phyloP scores from a whole-genome alignment of 2,329 filamentous ascomycete species.

The Talaromyces albobiverticillius region DNA sequence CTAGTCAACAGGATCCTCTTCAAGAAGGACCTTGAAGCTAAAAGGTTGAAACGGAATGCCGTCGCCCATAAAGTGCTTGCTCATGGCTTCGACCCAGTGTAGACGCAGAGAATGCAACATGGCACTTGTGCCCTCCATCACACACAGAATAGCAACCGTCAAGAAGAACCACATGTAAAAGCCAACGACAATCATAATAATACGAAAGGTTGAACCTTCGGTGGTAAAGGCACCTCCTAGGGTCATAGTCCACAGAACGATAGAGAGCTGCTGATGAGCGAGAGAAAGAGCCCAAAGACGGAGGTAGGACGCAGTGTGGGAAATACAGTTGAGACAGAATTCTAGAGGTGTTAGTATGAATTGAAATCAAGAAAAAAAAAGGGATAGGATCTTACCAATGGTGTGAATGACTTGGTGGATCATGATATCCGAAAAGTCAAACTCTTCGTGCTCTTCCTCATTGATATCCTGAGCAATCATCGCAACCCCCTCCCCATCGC shows the following conservation, averaged over 20 bases:
- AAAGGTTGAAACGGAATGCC: constrained; percentile 86
- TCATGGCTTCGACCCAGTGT: constrained; percentile 97
- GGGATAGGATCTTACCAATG: constrained; percentile 53
- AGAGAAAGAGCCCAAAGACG: constrained; percentile 97
- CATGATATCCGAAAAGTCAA: constrained; percentile 96
- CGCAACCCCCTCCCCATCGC: constrained; percentile 77
- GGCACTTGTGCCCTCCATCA: constrained; percentile 94
- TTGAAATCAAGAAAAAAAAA: neutral
- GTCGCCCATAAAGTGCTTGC: constrained; percentile 91
- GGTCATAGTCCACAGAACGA: constrained; percentile 97
- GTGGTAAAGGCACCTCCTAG: constrained; percentile 70
- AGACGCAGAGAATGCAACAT: constrained; percentile 91
- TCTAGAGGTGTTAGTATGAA: constrained; percentile 51
- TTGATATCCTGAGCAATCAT: constrained; percentile 86
- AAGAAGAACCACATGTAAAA: constrained; percentile 92
- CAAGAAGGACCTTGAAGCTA: constrained; percentile 77
- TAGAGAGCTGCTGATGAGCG: constrained; percentile 94
- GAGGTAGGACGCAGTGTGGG: constrained; percentile 96
- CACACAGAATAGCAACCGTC: constrained; percentile 74
- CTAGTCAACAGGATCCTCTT: constrained; percentile 65
- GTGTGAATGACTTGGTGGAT: constrained; percentile 99
- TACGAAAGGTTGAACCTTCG: constrained; percentile 62
- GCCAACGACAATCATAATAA: constrained; percentile 74
- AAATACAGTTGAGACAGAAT: constrained; percentile 98
- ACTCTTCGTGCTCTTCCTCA: constrained; percentile 85